These are phyloP conservation scores for Rutstroemia sydowiana DNA, from an alignment of 2,329 filamentous ascomycete genomes.

Conservation along the genomic window DNA sequence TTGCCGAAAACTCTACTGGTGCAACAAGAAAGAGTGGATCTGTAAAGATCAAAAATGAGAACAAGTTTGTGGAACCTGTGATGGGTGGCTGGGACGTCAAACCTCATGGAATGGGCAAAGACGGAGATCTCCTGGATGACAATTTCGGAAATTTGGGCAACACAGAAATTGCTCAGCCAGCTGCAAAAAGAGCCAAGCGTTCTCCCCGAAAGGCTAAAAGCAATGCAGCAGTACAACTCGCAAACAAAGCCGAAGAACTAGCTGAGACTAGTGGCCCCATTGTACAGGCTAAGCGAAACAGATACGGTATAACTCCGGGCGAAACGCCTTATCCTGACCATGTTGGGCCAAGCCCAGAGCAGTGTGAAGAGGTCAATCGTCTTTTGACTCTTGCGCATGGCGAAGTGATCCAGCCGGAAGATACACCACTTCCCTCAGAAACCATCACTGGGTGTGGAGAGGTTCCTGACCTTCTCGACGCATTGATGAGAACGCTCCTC, in stretches of 20 bases:
- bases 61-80: constrained; percentile 9
- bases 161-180: not conserved
- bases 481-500: constrained; percentile 44
- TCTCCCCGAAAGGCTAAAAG: constrained; percentile 2
- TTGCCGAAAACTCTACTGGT: not conserved
- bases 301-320: constrained; percentile 48
- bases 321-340: constrained; percentile 62
- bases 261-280: not conserved
- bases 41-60: constrained; percentile 7
- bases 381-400: constrained; percentile 62
- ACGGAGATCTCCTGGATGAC: constrained; percentile 13
- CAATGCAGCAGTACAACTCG: constrained; percentile 9
- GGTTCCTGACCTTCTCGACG: constrained; percentile 47
- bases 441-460: constrained; percentile 61
- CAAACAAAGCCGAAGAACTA: constrained; percentile 4
- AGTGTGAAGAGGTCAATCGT: constrained; percentile 61
- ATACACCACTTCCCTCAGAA: constrained; percentile 61
- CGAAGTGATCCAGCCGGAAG: constrained; percentile 54
- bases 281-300: constrained; percentile 30
- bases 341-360: constrained; percentile 54
- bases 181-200: not conserved
- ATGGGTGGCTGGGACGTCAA: constrained; percentile 36
- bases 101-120: constrained; percentile 47
- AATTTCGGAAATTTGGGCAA: not conserved
- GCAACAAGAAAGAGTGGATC: constrained; percentile 10